Conservation (phyloP, 257 asterid species). For the Cynanchum wilfordii region DNA sequence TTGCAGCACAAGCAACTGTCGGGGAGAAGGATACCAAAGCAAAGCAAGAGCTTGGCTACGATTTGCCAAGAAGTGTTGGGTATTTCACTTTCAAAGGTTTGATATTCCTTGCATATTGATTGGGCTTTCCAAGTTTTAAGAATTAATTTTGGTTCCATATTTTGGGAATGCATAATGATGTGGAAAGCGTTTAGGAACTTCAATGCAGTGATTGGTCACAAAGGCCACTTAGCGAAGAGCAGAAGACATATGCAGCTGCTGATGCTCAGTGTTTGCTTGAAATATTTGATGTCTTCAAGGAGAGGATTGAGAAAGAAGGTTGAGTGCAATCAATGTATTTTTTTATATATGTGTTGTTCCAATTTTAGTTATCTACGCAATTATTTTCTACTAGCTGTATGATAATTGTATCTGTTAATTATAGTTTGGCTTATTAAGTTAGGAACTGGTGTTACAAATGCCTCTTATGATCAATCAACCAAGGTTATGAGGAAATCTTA, state of each 20-base stretch:
- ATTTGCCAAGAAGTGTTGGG: conserved; percentile 78
- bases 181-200: conserved; percentile 51
- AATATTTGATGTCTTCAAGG: conserved; percentile 60
- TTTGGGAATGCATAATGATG: neutral
- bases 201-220: conserved; percentile 99
- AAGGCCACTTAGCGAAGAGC: conserved; percentile 84
- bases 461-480: neutral
- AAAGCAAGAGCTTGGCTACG: conserved; percentile 76
- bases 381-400: neutral
- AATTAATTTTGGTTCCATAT: neutral
- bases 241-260: conserved; percentile 76
- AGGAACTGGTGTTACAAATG: neutral
- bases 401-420: neutral
- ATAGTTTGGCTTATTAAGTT: neutral
- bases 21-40: conserved; percentile 53
- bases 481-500: neutral
- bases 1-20: conserved; percentile 46
- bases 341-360: neutral
- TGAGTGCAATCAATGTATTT: neutral
- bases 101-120: neutral
- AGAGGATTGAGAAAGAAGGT: conserved; percentile 68
- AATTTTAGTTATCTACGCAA: neutral
- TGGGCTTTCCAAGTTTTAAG: neutral
- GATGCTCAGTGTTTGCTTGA: conserved; percentile 82
- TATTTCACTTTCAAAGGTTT: conserved; percentile 72